Base-by-base conservation (phyloP, 805 yeast species). In the Lipomyces japonicus region DNA sequence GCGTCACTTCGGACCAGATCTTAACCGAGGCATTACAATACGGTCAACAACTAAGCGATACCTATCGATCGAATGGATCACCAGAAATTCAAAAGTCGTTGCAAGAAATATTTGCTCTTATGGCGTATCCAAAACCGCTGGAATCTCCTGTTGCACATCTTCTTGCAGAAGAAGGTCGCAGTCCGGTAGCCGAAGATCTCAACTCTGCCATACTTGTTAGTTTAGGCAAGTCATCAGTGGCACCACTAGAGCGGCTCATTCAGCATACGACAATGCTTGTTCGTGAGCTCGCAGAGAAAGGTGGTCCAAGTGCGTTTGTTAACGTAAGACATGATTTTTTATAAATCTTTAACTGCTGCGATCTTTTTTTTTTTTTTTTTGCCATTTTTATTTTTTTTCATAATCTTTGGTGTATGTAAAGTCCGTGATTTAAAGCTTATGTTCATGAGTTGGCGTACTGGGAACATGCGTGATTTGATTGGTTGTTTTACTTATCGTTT, bases 111-210 rank as follows among this genome's bases (percentile, higher is more conserved):
- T 76, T 79, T 5, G 68, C 78, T 2, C 63, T 81, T 25, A 61
- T 81, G 40, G 81, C 83, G 2, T 80, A 74, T 54, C 73, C 73
- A 7, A 69, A 79, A 45, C 82, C 83, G 0, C 49, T 52, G 38
- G 51, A 61, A 3, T 63, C 74, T 3, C 63, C 61, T 28, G 69
- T 69, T 39, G 73, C 75, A 16, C 64, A 66, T 42, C 55, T 70
- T 28, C 61, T 75, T 32, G 67, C 68, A 24, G 61, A 60, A 9
- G 65, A 65, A 7, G 75, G 75, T 44, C 63, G 72, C 16, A 57
- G 59, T 1, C 70, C 70, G 42, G 53, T 74, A 24, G 68, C 73
- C 37, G 78, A 76, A 51, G 70, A 67, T 34, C 57, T 78, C 35
- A 73, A 73, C 46, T 65, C 74, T 6, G 70, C 73, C 31, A 71